phyloP scores from a whole-genome alignment of 352 stramenopile species.

The Phytopythium oedochilum region DNA sequence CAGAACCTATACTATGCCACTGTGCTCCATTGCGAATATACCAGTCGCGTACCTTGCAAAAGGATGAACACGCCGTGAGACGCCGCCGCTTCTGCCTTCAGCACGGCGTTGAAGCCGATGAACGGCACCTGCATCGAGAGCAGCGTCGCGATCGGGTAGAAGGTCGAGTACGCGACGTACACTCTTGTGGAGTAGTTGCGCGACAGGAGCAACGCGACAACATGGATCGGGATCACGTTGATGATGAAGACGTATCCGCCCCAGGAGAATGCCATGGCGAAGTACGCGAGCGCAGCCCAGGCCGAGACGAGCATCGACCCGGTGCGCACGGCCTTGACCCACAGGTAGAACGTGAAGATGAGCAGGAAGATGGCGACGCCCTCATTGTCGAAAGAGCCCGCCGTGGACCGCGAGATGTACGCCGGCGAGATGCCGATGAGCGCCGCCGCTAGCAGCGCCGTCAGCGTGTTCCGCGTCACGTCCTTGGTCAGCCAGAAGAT shows the following conservation, averaged over 20 bases:
- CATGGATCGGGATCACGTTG: constrained; percentile 97
- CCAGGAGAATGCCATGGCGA: constrained; percentile 96
- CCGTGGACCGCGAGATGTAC: constrained; percentile 97
- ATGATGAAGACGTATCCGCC: constrained; percentile 99
- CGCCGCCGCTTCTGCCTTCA: constrained; percentile 67
- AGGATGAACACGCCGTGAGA: constrained; percentile 92
- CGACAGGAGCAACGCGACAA: constrained; percentile 86
- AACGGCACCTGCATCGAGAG: constrained; percentile 98
- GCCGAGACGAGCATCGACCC: constrained; percentile 73
- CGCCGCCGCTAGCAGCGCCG: constrained; percentile 83
- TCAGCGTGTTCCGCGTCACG: constrained; percentile 58
- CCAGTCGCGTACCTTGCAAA: constrained; percentile 66
- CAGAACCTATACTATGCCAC: constrained; percentile 12
- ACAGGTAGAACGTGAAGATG: constrained; percentile 96
- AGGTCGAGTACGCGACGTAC: constrained; percentile 97
- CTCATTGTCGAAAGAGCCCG: constrained; percentile 99
- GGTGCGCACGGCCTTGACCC: constrained; percentile 82
- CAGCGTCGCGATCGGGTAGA: constrained; percentile 95
- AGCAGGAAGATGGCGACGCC: constrained; percentile 97
- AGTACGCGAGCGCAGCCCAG: constrained; percentile 88
- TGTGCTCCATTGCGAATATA: background rate
- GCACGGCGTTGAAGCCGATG: constrained; percentile 95
- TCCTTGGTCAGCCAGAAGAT: constrained; percentile 87
- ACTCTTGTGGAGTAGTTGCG: constrained; percentile 90
- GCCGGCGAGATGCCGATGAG: constrained; percentile 96